A percentile compares a stretch with the other conserved stretches of the same genome.
These are phyloP conservation scores for Pichia sp. DNA, from an alignment of 1,139 yeast species.

Conservation along the genomic window DNA sequence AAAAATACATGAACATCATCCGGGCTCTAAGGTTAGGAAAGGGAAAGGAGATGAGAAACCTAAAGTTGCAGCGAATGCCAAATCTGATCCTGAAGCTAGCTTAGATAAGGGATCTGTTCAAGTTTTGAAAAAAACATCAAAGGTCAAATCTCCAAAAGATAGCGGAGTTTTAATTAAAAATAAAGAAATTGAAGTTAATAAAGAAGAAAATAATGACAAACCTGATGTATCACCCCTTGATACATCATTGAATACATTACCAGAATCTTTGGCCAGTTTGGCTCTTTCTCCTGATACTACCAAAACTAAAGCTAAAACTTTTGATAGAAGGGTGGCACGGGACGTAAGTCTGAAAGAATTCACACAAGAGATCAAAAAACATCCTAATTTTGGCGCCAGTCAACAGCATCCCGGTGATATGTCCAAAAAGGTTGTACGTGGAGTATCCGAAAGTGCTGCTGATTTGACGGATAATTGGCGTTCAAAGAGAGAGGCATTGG, in stretches of 20 bases:
- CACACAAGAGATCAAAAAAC: slow-evolving; percentile 7
- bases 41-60: too few species aligned
- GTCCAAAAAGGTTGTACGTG: too few species aligned
- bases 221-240: too few species aligned
- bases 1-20: slow-evolving; percentile 33
- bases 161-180: too few species aligned
- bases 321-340: slow-evolving; percentile 9
- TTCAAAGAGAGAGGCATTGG: not conserved
- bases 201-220: not conserved
- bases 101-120: not conserved
- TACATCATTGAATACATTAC: too few species aligned
- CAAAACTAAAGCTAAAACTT: not conserved
- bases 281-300: too few species aligned
- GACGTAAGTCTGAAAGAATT: slow-evolving; percentile 11
- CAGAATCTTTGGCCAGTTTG: too few species aligned
- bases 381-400: not conserved
- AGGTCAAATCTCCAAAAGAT: too few species aligned
- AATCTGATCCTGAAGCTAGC: not conserved
- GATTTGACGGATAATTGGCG: not conserved
- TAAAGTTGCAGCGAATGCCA: not conserved
- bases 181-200: not conserved
- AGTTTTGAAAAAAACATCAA: not conserved
- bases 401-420: too few species aligned
- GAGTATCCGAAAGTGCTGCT: not conserved
- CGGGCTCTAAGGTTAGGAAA: too few species aligned